These are phyloP conservation scores for Fusarium sp. DNA, from an alignment of 2,329 filamentous ascomycete genomes.

Conservation along the genomic window DNA sequence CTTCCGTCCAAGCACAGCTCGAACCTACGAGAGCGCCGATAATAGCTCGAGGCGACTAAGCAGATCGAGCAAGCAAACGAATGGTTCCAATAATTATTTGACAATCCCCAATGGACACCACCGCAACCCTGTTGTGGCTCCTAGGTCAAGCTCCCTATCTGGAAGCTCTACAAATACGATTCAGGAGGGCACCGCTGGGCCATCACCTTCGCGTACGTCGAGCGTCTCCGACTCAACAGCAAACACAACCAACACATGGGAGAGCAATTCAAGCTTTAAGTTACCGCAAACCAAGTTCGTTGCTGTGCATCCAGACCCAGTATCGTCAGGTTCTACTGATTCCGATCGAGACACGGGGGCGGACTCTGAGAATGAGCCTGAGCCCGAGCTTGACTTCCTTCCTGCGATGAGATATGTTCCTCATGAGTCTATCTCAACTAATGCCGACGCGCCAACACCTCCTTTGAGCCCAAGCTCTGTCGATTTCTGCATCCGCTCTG, in stretches of 20 bases:
- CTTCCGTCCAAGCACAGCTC: conserved; percentile 40
- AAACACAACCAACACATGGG: conserved; percentile 53
- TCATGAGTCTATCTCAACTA: conserved; percentile 44
- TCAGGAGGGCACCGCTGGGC: conserved; percentile 41
- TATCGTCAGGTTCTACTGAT: conserved; percentile 44
- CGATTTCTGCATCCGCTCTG: conserved; percentile 62
- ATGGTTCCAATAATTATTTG: conserved; percentile 59
- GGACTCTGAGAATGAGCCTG: conserved; percentile 31
- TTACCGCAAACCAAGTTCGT: conserved; percentile 59
- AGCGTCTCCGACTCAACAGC: conserved; percentile 57
- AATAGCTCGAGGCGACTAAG: conserved; percentile 45
- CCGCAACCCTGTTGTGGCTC: conserved; percentile 29
- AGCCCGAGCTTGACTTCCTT: conserved; percentile 34
- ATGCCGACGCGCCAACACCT: conserved; percentile 61
- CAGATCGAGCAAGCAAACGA: conserved; percentile 57
- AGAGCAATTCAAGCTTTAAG: conserved; percentile 50
- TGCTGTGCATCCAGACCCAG: conserved; percentile 53
- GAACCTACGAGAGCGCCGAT: conserved; percentile 46
- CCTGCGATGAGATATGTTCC: conserved; percentile 35
- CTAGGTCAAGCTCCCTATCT: conserved; percentile 46
- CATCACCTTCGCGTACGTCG: conserved; percentile 50
- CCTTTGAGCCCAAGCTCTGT: conserved; percentile 66
- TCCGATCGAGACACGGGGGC: conserved; percentile 34
- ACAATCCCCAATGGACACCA: conserved; percentile 54
- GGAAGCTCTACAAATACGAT: conserved; percentile 46